These are phyloP conservation scores for Trametes polyzona DNA, from an alignment of 1,284 basidiomycete species.

Conservation along the genomic window DNA sequence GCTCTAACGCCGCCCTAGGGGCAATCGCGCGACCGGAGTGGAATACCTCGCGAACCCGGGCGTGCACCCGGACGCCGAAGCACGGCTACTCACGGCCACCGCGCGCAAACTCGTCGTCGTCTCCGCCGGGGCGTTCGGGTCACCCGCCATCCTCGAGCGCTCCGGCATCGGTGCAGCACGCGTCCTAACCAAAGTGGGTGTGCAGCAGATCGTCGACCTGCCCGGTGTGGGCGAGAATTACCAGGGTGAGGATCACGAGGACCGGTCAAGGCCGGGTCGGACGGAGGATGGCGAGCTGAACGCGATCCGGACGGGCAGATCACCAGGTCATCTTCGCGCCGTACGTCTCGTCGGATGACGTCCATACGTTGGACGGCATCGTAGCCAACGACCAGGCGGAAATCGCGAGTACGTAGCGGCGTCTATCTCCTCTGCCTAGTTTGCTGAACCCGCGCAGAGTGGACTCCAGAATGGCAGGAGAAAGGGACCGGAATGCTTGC, in stretches of 20 bases:
- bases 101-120: constrained; percentile 52
- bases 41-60: constrained; percentile 50
- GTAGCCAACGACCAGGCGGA: constrained; percentile 42
- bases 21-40: constrained; percentile 56
- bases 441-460: constrained; percentile 34
- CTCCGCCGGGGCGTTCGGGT: constrained; percentile 57
- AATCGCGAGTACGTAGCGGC: constrained; percentile 34
- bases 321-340: constrained; percentile 42
- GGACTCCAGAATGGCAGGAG: constrained; percentile 45
- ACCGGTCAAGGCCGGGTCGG: background rate
- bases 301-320: constrained; percentile 37
- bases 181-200: constrained; percentile 44
- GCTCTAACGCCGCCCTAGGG: constrained; percentile 35
- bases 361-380: constrained; percentile 48
- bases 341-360: constrained; percentile 43
- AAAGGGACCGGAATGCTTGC: constrained; percentile 53
- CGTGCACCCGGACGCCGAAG: constrained; percentile 30
- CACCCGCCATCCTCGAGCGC: constrained; percentile 56
- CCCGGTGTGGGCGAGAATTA: constrained; percentile 63
- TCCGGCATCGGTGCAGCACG: constrained; percentile 34
- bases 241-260: constrained; percentile 43
- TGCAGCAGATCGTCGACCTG: constrained; percentile 51
- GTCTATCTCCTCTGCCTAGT: background rate
- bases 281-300: background rate
- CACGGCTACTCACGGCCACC: constrained; percentile 31